A percentile compares a stretch with the other conserved stretches of the same genome.
Conservation (phyloP, 2,329 filamentous ascomycete genomes). For the Colletotrichum endophyticum region DNA sequence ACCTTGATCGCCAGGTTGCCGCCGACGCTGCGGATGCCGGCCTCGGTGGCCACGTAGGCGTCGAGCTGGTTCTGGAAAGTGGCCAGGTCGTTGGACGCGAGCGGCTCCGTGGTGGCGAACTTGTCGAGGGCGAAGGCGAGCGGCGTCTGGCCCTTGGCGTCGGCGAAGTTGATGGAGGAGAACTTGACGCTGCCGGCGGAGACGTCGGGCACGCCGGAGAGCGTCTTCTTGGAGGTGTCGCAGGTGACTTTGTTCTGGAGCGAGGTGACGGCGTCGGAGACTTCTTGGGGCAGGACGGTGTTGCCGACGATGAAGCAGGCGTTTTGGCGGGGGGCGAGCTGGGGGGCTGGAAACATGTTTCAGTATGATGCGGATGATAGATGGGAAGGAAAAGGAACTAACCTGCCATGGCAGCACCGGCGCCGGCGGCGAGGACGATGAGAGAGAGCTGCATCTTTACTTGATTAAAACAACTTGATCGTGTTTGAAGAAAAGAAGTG, state of each 20-base stretch:
- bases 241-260: slow-evolving; percentile 55
- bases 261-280: slow-evolving; percentile 42
- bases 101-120: slow-evolving; percentile 56
- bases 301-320: slow-evolving; percentile 62
- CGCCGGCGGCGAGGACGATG: slow-evolving; percentile 11
- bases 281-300: slow-evolving; percentile 54
- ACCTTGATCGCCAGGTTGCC: slow-evolving; percentile 63
- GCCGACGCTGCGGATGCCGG: slow-evolving; percentile 57
- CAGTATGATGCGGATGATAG: not conserved
- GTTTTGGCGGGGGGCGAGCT: slow-evolving; percentile 30
- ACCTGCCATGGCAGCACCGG: slow-evolving; percentile 19
- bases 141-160: slow-evolving; percentile 46
- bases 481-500: not conserved
- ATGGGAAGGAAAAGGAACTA: not conserved
- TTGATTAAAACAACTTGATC: not conserved
- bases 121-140: slow-evolving; percentile 58
- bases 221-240: slow-evolving; percentile 48
- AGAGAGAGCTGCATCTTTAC: slow-evolving; percentile 21
- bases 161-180: slow-evolving; percentile 61
- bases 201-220: slow-evolving; percentile 61
- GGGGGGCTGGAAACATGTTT: not conserved
- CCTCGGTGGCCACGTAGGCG: slow-evolving; percentile 64
- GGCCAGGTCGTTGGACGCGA: slow-evolving; percentile 53
- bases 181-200: slow-evolving; percentile 54
- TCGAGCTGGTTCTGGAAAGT: slow-evolving; percentile 59